phyloP scores from a whole-genome alignment of 176 grass and related monocot species.

The Calamus simplicifolius region DNA sequence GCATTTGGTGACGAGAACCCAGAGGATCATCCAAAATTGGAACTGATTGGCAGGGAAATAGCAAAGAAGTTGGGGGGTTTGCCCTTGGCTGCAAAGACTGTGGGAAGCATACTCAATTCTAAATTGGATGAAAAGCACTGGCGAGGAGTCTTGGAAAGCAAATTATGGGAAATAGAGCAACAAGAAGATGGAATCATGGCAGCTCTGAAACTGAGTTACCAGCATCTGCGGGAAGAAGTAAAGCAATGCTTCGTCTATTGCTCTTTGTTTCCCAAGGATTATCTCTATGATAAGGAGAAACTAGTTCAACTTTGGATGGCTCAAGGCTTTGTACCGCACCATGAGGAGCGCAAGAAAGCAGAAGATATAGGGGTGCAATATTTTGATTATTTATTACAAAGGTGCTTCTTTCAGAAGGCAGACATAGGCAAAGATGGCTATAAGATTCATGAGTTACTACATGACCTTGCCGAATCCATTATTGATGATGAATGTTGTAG shows the following conservation, averaged over 20 bases:
- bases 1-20: conserved; percentile 9
- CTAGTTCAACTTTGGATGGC: conserved; percentile 39
- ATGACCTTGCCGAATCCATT: conserved; percentile 35
- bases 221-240: conserved; percentile 30
- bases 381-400: conserved; percentile 28
- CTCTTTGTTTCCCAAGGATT: conserved; percentile 41
- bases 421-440: conserved; percentile 9
- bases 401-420: conserved; percentile 32
- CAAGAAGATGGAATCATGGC: conserved; percentile 38
- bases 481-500: conserved; percentile 32
- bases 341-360: not conserved
- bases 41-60: not conserved
- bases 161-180: conserved; percentile 33
- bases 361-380: conserved; percentile 25
- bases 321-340: conserved; percentile 29
- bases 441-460: conserved; percentile 45
- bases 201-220: conserved; percentile 36
- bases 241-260: conserved; percentile 48
- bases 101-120: not conserved
- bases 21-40: not conserved
- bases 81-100: conserved; percentile 6
- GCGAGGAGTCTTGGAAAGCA: conserved; percentile 12
- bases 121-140: conserved; percentile 13
- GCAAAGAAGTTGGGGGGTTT: conserved; percentile 4
- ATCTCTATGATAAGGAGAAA: conserved; percentile 3